Base-by-base conservation (phyloP, 2,329 filamentous ascomycete species). In the Aspergillus latus region DNA sequence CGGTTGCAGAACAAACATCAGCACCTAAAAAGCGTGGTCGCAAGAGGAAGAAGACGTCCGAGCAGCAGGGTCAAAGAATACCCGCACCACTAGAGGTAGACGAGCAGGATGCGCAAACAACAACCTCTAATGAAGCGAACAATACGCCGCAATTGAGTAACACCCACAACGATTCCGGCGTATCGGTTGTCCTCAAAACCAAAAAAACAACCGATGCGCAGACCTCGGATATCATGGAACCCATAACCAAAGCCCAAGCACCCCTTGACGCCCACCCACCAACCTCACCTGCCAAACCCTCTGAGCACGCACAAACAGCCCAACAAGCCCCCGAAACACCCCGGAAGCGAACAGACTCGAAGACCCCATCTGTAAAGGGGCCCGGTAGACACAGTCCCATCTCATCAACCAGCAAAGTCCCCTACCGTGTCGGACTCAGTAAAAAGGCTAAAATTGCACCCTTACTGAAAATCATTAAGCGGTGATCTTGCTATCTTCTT, bases 391-490 rank as follows among this genome's bases (percentile, higher is more conserved):
- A 77, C 50, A 77, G 74, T 43, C 75, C 76, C 1, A 75, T 74
- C 26, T 66, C 68, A 30, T 68, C 66, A 43, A 73, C 69, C 44
- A 69, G 69, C 51, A 74, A 72, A 54, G 72, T 76, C 4, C 70
- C 73, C 2, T 76, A 74, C 48, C 72, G 80, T 0, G 78, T 82
- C 4, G 80, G 80, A 2, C 63, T 82, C 56, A 81, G 79, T 64
- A 78, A 76, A 50, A 71, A 69, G 54, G 76, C 76, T 21, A 68
- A 76, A 28, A 81, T 82, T 46, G 77, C 78, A 15, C 76, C 79
- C 15, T 65, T 82, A 61, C 64, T 82, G 54, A 77, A 76, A 58
- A 66, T 78, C 43, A 71, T 78, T 9, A 69, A 73, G 49, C 77
- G 77, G 34, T 64, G 49, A 62, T 11, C 7, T 30, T 26, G 1